phyloP scores from a whole-genome alignment of 441 rosid species.

The Geranium incanum region DNA sequence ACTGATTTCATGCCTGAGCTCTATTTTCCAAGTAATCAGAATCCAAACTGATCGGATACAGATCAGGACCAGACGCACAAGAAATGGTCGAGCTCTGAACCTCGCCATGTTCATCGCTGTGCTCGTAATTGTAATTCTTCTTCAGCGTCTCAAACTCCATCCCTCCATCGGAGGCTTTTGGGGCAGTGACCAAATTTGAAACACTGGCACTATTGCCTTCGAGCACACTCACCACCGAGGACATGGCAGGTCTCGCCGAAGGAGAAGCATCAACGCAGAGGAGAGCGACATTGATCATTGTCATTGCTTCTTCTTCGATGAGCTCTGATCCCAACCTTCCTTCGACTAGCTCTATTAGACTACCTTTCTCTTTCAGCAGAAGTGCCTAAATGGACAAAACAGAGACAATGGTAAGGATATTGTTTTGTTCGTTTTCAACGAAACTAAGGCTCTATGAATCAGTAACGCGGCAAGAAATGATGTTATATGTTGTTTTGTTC shows the following conservation, averaged over 20 bases:
- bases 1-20: too few relatives aligned
- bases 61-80: too few relatives aligned
- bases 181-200: conserved; percentile 26
- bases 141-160: conserved; percentile 32
- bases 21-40: too few relatives aligned
- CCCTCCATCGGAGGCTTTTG: conserved; percentile 16
- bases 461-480: too few relatives aligned
- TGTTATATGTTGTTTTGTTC: too few relatives aligned
- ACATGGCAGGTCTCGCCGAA: conserved; percentile 52
- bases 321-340: conserved; percentile 37
- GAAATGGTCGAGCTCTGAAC: conserved; percentile 10
- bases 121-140: conserved; percentile 22
- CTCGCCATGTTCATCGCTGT: neutral
- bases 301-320: conserved; percentile 42
- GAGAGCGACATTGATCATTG: conserved; percentile 47
- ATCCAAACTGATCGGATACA: too few relatives aligned
- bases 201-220: conserved; percentile 39
- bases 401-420: neutral
- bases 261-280: conserved; percentile 42
- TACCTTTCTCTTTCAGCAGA: conserved; percentile 40
- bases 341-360: conserved; percentile 43
- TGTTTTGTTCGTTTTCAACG: too few relatives aligned
- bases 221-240: conserved; percentile 59
- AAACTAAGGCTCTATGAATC: too few relatives aligned
- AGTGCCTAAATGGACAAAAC: conserved; percentile 33